Conservation (phyloP, 495 filamentous ascomycete species). For the Peziza echinospora region DNA sequence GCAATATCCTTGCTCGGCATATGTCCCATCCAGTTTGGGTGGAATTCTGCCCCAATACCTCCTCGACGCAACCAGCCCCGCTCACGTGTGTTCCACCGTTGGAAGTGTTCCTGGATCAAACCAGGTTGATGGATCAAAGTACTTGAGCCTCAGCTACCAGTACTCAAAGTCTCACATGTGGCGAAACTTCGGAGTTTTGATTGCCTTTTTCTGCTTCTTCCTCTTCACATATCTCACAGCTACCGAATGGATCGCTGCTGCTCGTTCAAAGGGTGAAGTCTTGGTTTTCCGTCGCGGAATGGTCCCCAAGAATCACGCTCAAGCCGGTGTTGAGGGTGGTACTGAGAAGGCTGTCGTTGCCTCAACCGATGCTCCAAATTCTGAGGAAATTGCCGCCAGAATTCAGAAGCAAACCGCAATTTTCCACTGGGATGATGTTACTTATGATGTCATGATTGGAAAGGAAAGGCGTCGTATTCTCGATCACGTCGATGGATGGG, state of each 20-base stretch:
- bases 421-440: conserved; percentile 46
- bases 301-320: conserved; percentile 34
- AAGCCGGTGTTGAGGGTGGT: conserved; percentile 24
- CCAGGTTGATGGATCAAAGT: conserved; percentile 36
- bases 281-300: conserved; percentile 64
- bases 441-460: conserved; percentile 34
- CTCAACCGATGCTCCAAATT: conserved; percentile 23
- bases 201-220: conserved; percentile 46
- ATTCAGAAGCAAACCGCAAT: conserved; percentile 44
- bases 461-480: conserved; percentile 40
- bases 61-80: conserved; percentile 37
- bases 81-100: conserved; percentile 31
- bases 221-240: conserved; percentile 27
- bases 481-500: conserved; percentile 50
- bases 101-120: conserved; percentile 28
- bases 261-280: conserved; percentile 74
- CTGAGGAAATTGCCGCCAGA: conserved; percentile 24
- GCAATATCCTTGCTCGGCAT: conserved; percentile 23
- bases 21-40: conserved; percentile 38
- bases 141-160: conserved; percentile 32
- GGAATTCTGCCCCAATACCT: conserved; percentile 26
- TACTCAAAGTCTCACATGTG: conserved; percentile 50
- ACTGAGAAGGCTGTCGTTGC: conserved; percentile 13
- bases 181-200: conserved; percentile 63
- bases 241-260: conserved; percentile 53